Evolutionary conservation across 352 stramenopile species (phyloP).

Genomic region (Globisporangium iwayamae): DNA sequence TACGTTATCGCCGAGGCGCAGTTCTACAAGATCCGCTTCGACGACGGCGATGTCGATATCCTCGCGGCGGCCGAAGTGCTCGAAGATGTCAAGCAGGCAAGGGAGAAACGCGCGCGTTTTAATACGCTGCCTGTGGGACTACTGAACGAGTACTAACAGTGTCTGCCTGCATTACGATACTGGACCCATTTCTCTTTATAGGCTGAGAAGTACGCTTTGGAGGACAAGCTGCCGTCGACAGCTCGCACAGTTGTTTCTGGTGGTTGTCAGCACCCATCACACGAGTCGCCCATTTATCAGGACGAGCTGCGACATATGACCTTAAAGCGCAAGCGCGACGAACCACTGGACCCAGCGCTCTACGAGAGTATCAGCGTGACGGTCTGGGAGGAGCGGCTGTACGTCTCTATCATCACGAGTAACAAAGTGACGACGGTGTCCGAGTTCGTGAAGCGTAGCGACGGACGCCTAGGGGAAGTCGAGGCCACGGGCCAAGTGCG

Average conservation of each 20-base stretch:
- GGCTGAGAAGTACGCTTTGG: constrained; percentile 22
- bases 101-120: neutral
- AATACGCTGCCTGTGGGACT: neutral
- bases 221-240: constrained; percentile 21
- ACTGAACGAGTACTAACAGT: neutral
- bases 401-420: constrained; percentile 60
- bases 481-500: constrained; percentile 49
- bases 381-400: constrained; percentile 62
- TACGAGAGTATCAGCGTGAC: constrained; percentile 26
- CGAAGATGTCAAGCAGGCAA: constrained; percentile 35
- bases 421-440: constrained; percentile 46
- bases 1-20: constrained; percentile 47
- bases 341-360: constrained; percentile 9
- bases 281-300: constrained; percentile 18
- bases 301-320: constrained; percentile 24
- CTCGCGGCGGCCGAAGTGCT: constrained; percentile 49
- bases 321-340: constrained; percentile 43
- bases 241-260: neutral
- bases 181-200: neutral
- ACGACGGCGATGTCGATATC: constrained; percentile 80
- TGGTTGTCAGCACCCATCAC: neutral
- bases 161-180: too few relatives aligned
- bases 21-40: constrained; percentile 83
- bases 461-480: constrained; percentile 50
- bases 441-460: constrained; percentile 43